A percentile compares a stretch with the other conserved stretches of the same genome.
Evolutionary conservation across 2,329 filamentous ascomycete genomes (phyloP).

Genomic region (Dothideomycetidae sp.): DNA sequence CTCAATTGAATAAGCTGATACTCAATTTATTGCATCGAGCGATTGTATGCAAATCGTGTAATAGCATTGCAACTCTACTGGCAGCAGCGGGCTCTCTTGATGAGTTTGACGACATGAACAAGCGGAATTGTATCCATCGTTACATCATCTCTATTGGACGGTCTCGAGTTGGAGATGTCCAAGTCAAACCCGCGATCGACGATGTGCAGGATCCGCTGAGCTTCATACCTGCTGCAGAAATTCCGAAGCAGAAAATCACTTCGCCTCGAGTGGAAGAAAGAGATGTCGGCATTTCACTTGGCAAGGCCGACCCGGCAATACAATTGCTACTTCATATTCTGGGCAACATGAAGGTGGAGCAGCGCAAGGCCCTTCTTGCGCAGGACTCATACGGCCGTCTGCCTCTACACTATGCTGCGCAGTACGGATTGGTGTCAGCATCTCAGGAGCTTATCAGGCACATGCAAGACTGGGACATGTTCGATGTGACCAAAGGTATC

Average conservation of each 20-base stretch:
- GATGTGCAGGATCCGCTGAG: conserved; percentile 43
- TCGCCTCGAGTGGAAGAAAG: conserved; percentile 53
- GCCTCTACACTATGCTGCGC: conserved; percentile 83
- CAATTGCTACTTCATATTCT: conserved; percentile 50
- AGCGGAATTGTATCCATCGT: conserved; percentile 83
- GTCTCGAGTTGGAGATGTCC: conserved; percentile 41
- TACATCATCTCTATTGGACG: conserved; percentile 85
- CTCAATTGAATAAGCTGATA: conserved; percentile 34
- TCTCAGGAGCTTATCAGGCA: conserved; percentile 75
- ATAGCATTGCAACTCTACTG: conserved; percentile 59
- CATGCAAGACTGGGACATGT: conserved; percentile 81
- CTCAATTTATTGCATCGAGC: conserved; percentile 66
- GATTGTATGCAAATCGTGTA: conserved; percentile 54
- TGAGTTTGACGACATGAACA: conserved; percentile 84
- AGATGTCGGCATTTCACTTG: conserved; percentile 41
- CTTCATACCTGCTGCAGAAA: conserved; percentile 67
- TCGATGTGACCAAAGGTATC: conserved; percentile 71
- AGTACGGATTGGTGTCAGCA: conserved; percentile 86
- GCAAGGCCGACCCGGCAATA: conserved; percentile 61
- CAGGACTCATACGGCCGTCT: conserved; percentile 69
- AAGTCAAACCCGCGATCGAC: conserved; percentile 15
- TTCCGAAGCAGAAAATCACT: conserved; percentile 48
- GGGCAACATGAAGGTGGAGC: conserved; percentile 51
- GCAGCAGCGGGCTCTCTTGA: conserved; percentile 56
- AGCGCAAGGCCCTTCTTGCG: conserved; percentile 51